Evolutionary conservation across 1,284 basidiomycete species (phyloP).

Genomic region (Leucoagaricus sp.): DNA sequence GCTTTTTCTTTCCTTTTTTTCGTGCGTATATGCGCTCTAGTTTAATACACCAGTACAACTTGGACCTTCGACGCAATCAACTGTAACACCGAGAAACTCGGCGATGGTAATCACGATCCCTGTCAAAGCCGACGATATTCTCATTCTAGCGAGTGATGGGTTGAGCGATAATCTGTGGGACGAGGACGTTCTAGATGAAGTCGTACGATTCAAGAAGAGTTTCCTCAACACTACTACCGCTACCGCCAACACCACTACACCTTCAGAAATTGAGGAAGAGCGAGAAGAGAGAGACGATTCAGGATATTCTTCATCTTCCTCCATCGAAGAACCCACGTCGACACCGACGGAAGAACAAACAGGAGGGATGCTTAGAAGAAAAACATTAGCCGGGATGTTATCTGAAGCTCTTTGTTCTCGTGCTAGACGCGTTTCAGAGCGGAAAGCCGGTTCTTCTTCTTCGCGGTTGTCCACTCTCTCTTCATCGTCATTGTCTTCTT

Average conservation of each 20-base stretch:
- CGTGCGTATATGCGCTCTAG: no score
- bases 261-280: background rate
- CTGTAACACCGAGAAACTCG: constrained; percentile 46
- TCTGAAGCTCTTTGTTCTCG: constrained; percentile 74
- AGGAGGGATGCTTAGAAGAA: constrained; percentile 43
- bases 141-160: constrained; percentile 90
- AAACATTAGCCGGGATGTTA: constrained; percentile 64
- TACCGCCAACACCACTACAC: background rate
- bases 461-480: no score
- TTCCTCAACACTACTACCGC: constrained; percentile 22
- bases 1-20: constrained; percentile 15
- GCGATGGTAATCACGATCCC: constrained; percentile 77
- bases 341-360: background rate
- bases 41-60: constrained; percentile 94
- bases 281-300: constrained; percentile 9
- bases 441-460: no score
- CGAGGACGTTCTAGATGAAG: constrained; percentile 90
- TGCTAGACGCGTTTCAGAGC: constrained; percentile 60
- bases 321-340: background rate
- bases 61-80: constrained; percentile 51
- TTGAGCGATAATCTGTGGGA: constrained; percentile 96
- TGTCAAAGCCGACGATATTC: constrained; percentile 85
- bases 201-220: constrained; percentile 63
- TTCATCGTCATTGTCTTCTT: no score
- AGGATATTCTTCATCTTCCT: constrained; percentile 9